A percentile compares a stretch with the other conserved stretches of the same genome.
These are phyloP conservation scores for Eremothecium sinecaudum DNA, from an alignment of 1,139 yeast genomes.

Conservation along the genomic window DNA sequence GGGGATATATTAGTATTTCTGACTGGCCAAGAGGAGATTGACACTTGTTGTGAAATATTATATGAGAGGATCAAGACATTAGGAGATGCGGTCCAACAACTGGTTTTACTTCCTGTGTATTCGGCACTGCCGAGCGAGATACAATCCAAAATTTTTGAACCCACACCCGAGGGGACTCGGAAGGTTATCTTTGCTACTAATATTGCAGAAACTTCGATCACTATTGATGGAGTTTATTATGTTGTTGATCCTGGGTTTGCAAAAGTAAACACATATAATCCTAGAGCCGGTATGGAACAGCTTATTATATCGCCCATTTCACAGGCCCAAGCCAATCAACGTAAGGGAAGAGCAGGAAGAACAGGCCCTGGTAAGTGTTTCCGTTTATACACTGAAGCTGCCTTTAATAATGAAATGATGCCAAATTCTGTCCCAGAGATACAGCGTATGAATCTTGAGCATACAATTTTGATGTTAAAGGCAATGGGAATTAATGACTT, in stretches of 20 bases:
- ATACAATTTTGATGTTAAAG: conserved; percentile 79
- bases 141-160: conserved; percentile 76
- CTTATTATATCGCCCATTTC: conserved; percentile 81
- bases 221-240: conserved; percentile 82
- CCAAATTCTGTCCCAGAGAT: conserved; percentile 86
- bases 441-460: conserved; percentile 78
- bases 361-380: conserved; percentile 95
- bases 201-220: conserved; percentile 93
- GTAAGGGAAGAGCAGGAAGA: conserved; percentile 97
- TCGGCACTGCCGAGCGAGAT: conserved; percentile 82
- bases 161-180: conserved; percentile 68
- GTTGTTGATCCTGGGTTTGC: conserved; percentile 93
- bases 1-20: conserved; percentile 82
- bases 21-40: conserved; percentile 91
- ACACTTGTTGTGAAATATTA: conserved; percentile 72
- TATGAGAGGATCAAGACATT: conserved; percentile 57
- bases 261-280: conserved; percentile 74
- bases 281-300: conserved; percentile 84
- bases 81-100: conserved; percentile 54
- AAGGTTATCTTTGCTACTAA: conserved; percentile 92
- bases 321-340: conserved; percentile 87
- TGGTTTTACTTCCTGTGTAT: conserved; percentile 80
- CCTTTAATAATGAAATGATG: conserved; percentile 76
- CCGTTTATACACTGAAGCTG: conserved; percentile 78
- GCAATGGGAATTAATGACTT: conserved; percentile 92